A percentile compares a stretch with the other conserved stretches of the same genome.
phyloP scores from a whole-genome alignment of 192 early-diverging fungal genomes.

The Gigaspora rosea region DNA sequence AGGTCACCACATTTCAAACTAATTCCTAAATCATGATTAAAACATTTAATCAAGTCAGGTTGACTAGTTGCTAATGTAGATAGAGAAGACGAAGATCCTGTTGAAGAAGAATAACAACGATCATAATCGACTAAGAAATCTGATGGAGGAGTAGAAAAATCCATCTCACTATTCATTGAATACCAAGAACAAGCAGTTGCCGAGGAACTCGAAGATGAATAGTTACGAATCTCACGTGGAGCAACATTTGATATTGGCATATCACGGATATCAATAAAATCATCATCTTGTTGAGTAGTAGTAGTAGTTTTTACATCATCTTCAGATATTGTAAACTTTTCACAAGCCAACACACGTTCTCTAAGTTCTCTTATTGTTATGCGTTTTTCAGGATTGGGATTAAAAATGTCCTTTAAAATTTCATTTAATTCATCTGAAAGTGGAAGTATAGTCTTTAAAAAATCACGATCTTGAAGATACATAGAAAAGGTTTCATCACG shows the following conservation, averaged over 20 bases:
- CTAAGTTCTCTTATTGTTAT: constrained; percentile 47
- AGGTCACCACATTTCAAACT: neutral
- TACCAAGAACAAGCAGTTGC: constrained; percentile 26
- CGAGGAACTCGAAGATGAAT: constrained; percentile 7
- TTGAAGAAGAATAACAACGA: constrained; percentile 8
- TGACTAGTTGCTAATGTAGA: constrained; percentile 25
- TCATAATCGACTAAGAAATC: constrained; percentile 22
- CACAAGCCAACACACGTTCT: constrained; percentile 46
- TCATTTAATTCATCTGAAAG: constrained; percentile 64
- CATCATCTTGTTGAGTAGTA: neutral
- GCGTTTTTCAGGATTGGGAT: constrained; percentile 46
- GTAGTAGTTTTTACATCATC: neutral
- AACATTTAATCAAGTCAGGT: constrained; percentile 5
- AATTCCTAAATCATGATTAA: neutral
- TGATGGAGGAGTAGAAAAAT: neutral
- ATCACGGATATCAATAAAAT: neutral
- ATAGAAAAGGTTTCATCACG: constrained; percentile 59
- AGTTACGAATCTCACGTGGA: neutral
- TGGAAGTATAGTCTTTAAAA: constrained; percentile 62
- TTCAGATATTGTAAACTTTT: constrained; percentile 46
- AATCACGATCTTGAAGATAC: constrained; percentile 55
- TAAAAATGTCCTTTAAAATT: constrained; percentile 51
- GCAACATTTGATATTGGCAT: neutral
- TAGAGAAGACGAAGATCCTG: neutral
- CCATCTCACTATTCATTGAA: constrained; percentile 21